Evolutionary conservation across 306 rosid genomes (phyloP).

Genomic region (Albizia julibrissin): DNA sequence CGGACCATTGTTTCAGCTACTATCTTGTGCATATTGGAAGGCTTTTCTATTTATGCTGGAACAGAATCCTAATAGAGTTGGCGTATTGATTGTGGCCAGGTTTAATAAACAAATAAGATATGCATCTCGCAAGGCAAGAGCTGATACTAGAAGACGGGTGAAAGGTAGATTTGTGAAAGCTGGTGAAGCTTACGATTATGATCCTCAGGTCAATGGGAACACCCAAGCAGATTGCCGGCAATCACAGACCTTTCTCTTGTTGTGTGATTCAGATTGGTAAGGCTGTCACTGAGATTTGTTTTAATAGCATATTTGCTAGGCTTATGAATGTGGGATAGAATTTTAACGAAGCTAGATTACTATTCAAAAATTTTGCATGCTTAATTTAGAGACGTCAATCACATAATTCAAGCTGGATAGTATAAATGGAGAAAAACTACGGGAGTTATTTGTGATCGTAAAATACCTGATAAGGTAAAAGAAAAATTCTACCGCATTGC

Average conservation of each 20-base stretch:
- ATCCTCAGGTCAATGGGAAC: slow-evolving; percentile 54
- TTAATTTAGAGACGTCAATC: neutral
- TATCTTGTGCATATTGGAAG: slow-evolving; percentile 13
- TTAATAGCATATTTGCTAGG: slow-evolving; percentile 5
- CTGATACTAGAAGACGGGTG: slow-evolving; percentile 85
- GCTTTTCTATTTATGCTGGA: slow-evolving; percentile 7
- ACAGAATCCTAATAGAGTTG: slow-evolving; percentile 22
- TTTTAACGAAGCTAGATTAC: slow-evolving; percentile 29
- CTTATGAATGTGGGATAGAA: slow-evolving; percentile 17
- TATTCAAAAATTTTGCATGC: too few species aligned
- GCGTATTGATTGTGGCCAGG: slow-evolving; percentile 45
- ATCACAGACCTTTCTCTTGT: slow-evolving; percentile 29
- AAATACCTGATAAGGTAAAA: too few species aligned
- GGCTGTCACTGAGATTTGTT: slow-evolving; percentile 30
- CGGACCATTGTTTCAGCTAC: slow-evolving; percentile 4
- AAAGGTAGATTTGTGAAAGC: slow-evolving; percentile 91
- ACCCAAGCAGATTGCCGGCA: slow-evolving; percentile 36
- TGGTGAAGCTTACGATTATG: slow-evolving; percentile 73
- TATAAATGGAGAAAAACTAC: too few species aligned
- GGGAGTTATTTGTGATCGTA: too few species aligned
- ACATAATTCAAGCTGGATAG: too few species aligned
- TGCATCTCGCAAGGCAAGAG: slow-evolving; percentile 86
- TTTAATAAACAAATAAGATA: slow-evolving; percentile 93
- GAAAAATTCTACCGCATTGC: too few species aligned
- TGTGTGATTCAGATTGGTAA: slow-evolving; percentile 35